phyloP scores from a whole-genome alignment of 108 stramenopile genomes.

The Discostella pseudostelligera region DNA sequence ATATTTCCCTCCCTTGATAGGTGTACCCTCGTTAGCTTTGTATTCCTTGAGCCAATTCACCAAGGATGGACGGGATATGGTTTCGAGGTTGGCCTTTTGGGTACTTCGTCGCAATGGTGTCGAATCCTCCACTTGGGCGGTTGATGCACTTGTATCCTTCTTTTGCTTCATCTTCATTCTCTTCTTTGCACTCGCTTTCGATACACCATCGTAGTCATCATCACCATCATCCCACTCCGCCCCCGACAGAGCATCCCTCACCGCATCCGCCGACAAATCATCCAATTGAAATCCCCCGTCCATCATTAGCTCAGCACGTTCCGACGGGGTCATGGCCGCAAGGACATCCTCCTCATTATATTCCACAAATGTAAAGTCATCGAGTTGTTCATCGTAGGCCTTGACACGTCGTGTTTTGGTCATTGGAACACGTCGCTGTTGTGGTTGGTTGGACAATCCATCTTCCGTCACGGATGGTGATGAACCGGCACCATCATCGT shows the following conservation, averaged over 20 bases:
- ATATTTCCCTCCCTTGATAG: slow-evolving; percentile 80
- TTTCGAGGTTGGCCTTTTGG: slow-evolving; percentile 33
- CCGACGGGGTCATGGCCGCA: slow-evolving; percentile 66
- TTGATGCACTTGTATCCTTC: background rate
- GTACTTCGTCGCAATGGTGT: background rate
- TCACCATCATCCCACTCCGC: slow-evolving; percentile 25
- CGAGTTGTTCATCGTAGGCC: slow-evolving; percentile 54
- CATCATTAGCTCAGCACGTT: slow-evolving; percentile 49
- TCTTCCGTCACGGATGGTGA: no score
- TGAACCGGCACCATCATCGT: background rate
- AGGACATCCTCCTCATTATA: slow-evolving; percentile 70
- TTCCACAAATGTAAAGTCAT: slow-evolving; percentile 54
- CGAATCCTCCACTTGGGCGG: background rate
- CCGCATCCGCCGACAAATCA: slow-evolving; percentile 30
- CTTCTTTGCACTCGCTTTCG: slow-evolving; percentile 21
- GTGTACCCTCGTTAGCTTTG: slow-evolving; percentile 62
- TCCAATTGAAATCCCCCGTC: slow-evolving; percentile 36
- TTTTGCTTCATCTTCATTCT: background rate
- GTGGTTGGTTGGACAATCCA: background rate
- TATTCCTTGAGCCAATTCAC: slow-evolving; percentile 76
- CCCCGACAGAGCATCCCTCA: slow-evolving; percentile 21
- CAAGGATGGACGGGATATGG: slow-evolving; percentile 57
- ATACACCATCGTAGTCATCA: slow-evolving; percentile 11
- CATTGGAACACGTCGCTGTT: slow-evolving; percentile 1
- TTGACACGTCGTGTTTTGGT: slow-evolving; percentile 39